Conservation (phyloP, 2,329 filamentous ascomycete species). For the Dactylonectria macrodidyma region DNA sequence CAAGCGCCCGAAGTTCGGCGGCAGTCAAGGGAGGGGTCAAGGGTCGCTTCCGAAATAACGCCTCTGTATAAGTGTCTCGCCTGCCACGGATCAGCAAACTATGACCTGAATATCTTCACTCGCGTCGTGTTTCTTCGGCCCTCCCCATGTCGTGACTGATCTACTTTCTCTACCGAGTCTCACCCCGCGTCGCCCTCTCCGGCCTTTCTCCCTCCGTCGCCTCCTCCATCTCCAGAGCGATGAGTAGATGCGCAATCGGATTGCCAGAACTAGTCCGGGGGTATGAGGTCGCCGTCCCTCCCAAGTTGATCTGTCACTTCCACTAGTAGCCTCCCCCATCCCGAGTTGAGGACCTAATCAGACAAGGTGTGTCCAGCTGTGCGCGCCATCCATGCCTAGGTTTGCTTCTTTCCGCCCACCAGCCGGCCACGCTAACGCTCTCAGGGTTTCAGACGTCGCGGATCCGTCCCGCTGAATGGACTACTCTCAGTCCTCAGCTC, state of each 20-base stretch:
- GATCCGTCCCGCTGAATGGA: neutral
- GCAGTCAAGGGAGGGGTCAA: neutral
- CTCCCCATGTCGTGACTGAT: conserved; percentile 39
- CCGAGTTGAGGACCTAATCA: conserved; percentile 43
- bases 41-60: no score
- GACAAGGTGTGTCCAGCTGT: conserved; percentile 35
- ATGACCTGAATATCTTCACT: neutral
- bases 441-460: neutral
- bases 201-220: conserved; percentile 12
- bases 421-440: conserved; percentile 31
- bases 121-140: conserved; percentile 27
- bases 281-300: conserved; percentile 22
- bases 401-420: conserved; percentile 38
- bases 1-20: neutral
- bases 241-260: conserved; percentile 3
- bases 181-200: conserved; percentile 26
- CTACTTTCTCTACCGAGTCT: conserved; percentile 34
- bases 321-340: conserved; percentile 28
- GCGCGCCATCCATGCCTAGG: conserved; percentile 29
- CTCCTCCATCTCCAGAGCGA: conserved; percentile 38
- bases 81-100: conserved; percentile 20
- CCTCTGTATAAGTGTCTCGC: conserved; percentile 21
- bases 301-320: conserved; percentile 42
- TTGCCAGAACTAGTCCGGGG: conserved; percentile 30
- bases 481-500: neutral